These are phyloP conservation scores for Leptographium galeiforme DNA, from an alignment of 2,329 filamentous ascomycete species.

Conservation along the genomic window DNA sequence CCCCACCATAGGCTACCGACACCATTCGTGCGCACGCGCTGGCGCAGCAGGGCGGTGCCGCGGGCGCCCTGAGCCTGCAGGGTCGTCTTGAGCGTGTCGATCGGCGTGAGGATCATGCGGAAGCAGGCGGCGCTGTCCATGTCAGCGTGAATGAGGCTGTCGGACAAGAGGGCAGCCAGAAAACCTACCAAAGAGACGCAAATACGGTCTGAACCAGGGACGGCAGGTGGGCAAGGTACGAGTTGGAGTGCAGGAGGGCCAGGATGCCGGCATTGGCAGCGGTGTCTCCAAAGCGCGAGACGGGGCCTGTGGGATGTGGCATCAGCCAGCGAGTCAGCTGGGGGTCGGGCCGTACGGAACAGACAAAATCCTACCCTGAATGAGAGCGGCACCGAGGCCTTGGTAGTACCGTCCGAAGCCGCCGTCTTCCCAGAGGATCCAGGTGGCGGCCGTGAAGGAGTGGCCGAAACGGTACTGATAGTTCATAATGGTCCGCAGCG, in stretches of 20 bases:
- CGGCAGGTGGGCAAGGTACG: slow-evolving; percentile 28
- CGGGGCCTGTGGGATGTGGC: slow-evolving; percentile 20
- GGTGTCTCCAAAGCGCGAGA: slow-evolving; percentile 33
- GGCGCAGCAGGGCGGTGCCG: slow-evolving; percentile 27
- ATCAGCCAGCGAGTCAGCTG: no score
- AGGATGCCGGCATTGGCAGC: slow-evolving; percentile 36
- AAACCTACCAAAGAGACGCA: slow-evolving; percentile 26
- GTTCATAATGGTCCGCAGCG: slow-evolving; percentile 36
- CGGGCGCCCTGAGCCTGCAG: slow-evolving; percentile 32
- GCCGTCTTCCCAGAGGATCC: slow-evolving; percentile 27
- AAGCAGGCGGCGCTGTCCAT: slow-evolving; percentile 27
- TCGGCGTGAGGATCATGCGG: slow-evolving; percentile 32
- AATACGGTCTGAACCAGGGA: slow-evolving; percentile 31
- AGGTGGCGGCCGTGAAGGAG: slow-evolving; percentile 24
- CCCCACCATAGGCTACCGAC: slow-evolving; percentile 36
- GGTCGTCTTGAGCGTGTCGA: slow-evolving; percentile 36
- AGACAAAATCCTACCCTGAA: slow-evolving; percentile 23
- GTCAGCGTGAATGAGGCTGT: neutral
- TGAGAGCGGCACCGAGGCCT: slow-evolving; percentile 28
- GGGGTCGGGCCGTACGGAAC: neutral
- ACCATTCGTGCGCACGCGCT: slow-evolving; percentile 29
- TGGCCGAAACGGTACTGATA: slow-evolving; percentile 35
- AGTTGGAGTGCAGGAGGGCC: slow-evolving; percentile 30
- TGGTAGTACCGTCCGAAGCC: slow-evolving; percentile 31
- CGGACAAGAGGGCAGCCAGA: neutral